Conservation (phyloP, 352 stramenopile genomes). For the Phytophthora boehmeriae region DNA sequence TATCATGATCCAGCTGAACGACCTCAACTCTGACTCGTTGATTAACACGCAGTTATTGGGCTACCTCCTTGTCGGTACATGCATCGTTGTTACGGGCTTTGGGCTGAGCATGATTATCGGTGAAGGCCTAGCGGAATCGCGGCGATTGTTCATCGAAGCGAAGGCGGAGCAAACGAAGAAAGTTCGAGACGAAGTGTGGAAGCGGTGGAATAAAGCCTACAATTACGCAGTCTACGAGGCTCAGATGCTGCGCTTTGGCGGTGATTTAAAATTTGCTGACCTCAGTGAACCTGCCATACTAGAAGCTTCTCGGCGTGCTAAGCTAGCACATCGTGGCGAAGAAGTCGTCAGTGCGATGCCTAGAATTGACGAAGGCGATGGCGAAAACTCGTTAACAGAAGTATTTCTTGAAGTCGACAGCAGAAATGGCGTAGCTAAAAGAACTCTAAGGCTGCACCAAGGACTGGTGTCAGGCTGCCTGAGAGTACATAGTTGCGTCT, state of each 20-base stretch:
- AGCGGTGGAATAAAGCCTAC: slow-evolving; percentile 56
- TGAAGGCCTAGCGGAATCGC: slow-evolving; percentile 57
- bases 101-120: slow-evolving; percentile 63
- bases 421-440: neutral
- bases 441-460: too few relatives aligned
- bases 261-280: slow-evolving; percentile 42
- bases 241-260: slow-evolving; percentile 42
- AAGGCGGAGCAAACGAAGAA: slow-evolving; percentile 46
- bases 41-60: slow-evolving; percentile 72
- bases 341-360: slow-evolving; percentile 2
- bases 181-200: slow-evolving; percentile 39
- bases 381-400: neutral
- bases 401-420: slow-evolving; percentile 1
- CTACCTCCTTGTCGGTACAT: slow-evolving; percentile 66
- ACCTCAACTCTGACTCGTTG: slow-evolving; percentile 59
- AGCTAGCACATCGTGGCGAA: slow-evolving; percentile 15
- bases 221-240: slow-evolving; percentile 65
- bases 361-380: slow-evolving; percentile 11
- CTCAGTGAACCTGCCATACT: slow-evolving; percentile 62
- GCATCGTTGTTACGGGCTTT: slow-evolving; percentile 66
- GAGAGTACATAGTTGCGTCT: too few relatives aligned
- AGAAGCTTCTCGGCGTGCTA: slow-evolving; percentile 50
- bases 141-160: slow-evolving; percentile 43
- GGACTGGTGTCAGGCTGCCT: too few relatives aligned
- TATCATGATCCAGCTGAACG: slow-evolving; percentile 75